Percentiles rank a stretch among this genome's conserved stretches.
phyloP scores from a whole-genome alignment of 306 rosid genomes.

The Quercus aquifolioides region DNA sequence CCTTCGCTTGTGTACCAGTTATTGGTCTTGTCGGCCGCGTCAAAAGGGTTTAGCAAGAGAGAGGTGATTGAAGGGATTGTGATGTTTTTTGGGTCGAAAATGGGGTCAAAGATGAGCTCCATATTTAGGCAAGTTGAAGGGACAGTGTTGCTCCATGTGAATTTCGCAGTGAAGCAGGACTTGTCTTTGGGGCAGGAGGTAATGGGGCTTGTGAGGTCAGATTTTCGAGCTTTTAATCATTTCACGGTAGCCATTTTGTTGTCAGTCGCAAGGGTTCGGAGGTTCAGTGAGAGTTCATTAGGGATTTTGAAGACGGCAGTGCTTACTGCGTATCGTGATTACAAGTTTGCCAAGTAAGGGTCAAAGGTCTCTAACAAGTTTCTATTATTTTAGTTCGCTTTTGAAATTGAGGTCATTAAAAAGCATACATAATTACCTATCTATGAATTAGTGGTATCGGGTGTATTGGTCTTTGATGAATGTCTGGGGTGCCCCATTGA shows the following conservation, averaged over 20 bases:
- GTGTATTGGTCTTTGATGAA: not conserved
- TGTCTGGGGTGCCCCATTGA: not conserved
- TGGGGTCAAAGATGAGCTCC: conserved; percentile 24
- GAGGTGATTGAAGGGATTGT: conserved; percentile 39
- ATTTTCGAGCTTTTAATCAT: conserved; percentile 38
- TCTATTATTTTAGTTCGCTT: not conserved
- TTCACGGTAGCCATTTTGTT: conserved; percentile 36
- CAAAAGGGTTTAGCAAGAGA: conserved; percentile 37
- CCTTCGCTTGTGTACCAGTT: conserved; percentile 43
- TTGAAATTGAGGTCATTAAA: not conserved
- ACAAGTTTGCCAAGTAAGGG: conserved; percentile 30
- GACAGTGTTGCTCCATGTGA: conserved; percentile 37
- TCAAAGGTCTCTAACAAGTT: not conserved
- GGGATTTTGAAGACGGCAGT: conserved; percentile 23
- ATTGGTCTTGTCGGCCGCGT: conserved; percentile 26
- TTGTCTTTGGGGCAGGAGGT: conserved; percentile 37
- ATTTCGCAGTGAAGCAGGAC: conserved; percentile 43
- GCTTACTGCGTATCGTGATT: conserved; percentile 25
- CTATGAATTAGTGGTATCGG: not conserved
- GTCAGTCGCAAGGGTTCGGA: conserved; percentile 31
- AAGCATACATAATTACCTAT: not conserved
- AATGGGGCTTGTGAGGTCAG: conserved; percentile 31
- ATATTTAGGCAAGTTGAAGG: conserved; percentile 43
- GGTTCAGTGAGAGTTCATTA: conserved; percentile 28
- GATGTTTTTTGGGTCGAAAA: conserved; percentile 33